Evolutionary conservation across 1,284 basidiomycete species (phyloP).

Genomic region (Kwoniella shivajii): DNA sequence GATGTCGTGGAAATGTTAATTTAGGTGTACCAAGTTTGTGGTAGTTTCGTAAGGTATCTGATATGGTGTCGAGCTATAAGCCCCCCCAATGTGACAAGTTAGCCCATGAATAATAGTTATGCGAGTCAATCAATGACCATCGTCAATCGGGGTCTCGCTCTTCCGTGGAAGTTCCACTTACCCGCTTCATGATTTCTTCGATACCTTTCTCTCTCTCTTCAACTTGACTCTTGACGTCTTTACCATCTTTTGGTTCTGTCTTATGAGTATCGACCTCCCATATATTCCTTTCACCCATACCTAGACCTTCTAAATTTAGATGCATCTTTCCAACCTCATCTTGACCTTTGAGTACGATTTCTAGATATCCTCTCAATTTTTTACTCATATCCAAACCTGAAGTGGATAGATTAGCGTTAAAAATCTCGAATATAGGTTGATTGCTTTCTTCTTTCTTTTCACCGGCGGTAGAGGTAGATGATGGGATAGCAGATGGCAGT

Average conservation of each 20-base stretch:
- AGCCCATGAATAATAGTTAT: too few relatives aligned
- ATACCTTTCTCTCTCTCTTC: conserved; percentile 31
- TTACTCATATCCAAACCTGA: conserved; percentile 29
- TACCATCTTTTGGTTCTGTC: conserved; percentile 1
- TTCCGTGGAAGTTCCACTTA: too few relatives aligned
- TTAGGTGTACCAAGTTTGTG: conserved; percentile 38
- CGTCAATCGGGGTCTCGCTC: too few relatives aligned
- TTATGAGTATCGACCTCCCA: conserved; percentile 1
- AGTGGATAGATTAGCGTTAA: conserved; percentile 30
- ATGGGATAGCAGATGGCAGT: conserved; percentile 15
- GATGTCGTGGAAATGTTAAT: conserved; percentile 19
- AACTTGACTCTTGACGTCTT: conserved; percentile 11
- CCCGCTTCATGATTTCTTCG: conserved; percentile 39
- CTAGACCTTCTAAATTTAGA: conserved; percentile 30
- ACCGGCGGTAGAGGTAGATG: neutral
- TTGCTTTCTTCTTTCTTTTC: conserved; percentile 1
- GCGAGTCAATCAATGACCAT: too few relatives aligned
- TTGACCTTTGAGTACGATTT: conserved; percentile 33
- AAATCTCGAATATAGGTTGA: conserved; percentile 40
- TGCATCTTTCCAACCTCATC: conserved; percentile 41
- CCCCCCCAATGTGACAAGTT: too few relatives aligned
- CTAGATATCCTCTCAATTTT: conserved; percentile 33
- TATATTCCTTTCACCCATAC: conserved; percentile 9
- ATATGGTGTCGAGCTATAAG: conserved; percentile 28
- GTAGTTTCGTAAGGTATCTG: conserved; percentile 31